phyloP scores from a whole-genome alignment of 2,329 filamentous ascomycete genomes.

The Colletotrichum sp. region DNA sequence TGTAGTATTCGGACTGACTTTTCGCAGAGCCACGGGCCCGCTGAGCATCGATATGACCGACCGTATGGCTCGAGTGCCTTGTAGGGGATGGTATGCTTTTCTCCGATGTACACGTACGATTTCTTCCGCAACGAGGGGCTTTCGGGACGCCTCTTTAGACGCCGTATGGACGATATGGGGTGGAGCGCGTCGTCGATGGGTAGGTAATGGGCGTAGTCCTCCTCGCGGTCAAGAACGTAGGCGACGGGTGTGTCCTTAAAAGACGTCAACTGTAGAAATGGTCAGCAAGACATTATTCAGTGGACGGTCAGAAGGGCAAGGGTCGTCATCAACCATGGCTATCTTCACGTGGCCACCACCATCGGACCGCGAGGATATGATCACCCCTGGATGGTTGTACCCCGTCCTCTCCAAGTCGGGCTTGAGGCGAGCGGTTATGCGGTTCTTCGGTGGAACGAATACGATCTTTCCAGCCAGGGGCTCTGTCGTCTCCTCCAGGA shows the following conservation, averaged over 20 bases:
- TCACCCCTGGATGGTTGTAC: neutral
- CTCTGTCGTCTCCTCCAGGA: neutral
- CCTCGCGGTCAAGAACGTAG: neutral
- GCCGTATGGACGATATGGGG: neutral
- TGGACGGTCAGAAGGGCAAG: too few relatives aligned
- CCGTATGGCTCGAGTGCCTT: neutral
- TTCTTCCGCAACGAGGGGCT: neutral
- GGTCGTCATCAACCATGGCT: neutral
- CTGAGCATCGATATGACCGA: fast-evolving
- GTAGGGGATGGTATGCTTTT: neutral
- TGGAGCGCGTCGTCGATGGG: neutral
- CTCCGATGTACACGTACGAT: neutral
- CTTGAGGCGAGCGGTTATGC: neutral
- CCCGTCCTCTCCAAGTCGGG: neutral
- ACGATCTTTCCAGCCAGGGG: neutral
- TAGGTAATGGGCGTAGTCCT: neutral
- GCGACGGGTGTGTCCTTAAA: neutral
- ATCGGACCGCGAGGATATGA: neutral
- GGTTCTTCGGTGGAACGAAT: neutral
- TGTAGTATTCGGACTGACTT: neutral
- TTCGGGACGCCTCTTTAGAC: neutral
- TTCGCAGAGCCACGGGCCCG: neutral
- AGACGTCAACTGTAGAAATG: neutral
- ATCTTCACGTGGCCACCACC: neutral
- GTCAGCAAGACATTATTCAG: neutral